phyloP scores from a whole-genome alignment of 176 grass and related monocot species.

The Musa acuminata region DNA sequence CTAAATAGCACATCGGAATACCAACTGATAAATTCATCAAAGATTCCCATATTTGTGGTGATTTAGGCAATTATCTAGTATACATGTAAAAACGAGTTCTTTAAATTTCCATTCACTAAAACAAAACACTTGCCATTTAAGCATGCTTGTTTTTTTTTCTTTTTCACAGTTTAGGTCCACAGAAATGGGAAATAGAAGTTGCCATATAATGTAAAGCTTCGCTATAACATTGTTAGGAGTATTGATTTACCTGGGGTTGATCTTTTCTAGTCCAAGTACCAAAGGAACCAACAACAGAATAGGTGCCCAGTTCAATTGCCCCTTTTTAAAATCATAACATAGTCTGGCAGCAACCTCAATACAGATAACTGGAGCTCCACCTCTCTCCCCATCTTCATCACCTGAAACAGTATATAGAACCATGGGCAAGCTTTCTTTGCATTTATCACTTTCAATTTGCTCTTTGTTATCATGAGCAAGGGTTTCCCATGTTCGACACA shows the following conservation, averaged over 20 bases:
- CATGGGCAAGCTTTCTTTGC: constrained; percentile 57
- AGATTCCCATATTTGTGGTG: neutral
- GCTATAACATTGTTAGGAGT: neutral
- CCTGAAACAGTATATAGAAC: constrained; percentile 83
- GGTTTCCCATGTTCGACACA: constrained; percentile 92
- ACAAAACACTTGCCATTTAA: no score
- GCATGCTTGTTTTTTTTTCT: no score
- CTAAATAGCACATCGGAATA: neutral
- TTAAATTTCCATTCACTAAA: no score
- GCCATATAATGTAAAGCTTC: neutral
- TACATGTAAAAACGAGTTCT: no score
- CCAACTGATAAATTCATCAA: neutral
- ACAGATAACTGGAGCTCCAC: constrained; percentile 92
- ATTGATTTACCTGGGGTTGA: constrained; percentile 78
- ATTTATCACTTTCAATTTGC: constrained; percentile 18
- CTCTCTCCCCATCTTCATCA: constrained; percentile 89
- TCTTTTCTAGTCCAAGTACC: constrained; percentile 91
- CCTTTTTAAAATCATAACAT: constrained; percentile 60
- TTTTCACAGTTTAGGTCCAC: neutral
- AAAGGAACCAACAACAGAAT: constrained; percentile 84
- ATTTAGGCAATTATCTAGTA: no score
- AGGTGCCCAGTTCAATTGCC: constrained; percentile 40
- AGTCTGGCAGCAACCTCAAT: constrained; percentile 69
- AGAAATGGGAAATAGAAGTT: neutral
- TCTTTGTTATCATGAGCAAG: constrained; percentile 51